Evolutionary conservation across 805 yeast species (phyloP), one percentile per base, ranked within the genome.

Genomic region (Candida broadrunensis): DNA sequence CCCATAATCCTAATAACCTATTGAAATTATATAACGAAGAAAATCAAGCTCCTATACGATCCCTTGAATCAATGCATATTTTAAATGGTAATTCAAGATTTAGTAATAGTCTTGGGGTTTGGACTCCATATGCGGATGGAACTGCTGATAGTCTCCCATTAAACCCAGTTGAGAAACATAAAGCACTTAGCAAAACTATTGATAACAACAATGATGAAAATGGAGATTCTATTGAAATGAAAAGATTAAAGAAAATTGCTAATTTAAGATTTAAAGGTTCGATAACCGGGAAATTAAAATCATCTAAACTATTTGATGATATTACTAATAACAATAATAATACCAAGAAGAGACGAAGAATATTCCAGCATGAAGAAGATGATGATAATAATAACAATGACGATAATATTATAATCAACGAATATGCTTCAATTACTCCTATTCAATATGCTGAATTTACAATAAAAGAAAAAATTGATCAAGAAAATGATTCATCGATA

Each of bases 51-150:
- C 67, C 72, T 2, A 47, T 66, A 3, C 47, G 60, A 42, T 76
- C 82, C 1, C 55, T 84, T 29, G 77, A 77, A 31, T 66, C 83
- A 0, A 75, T 80, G 66, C 79, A 75, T 46, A 65, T 81, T 2
- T 52, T 81, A 12, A 72, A 77, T 41, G 89, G 90, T 3, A 73
- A 72, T 17, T 80, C 89, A 1, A 62, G 90, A 38, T 77, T 76
- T 49, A 71, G 83, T 1, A 65, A 75, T 21, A 72, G 89, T 8
- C 53, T 83, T 40, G 95, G 91, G 0, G 70, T 78, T 6, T 87
- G 95, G 95, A 56, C 77, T 0, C 76, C 83, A 0, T 87, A 85
- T 56, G 91, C 95, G 0, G 80, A 81, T 48, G 80, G 80, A 0
- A 63, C 69, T 1, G 77, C 80, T 5, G 95, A 87, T 57, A 68